Conservation (phyloP, 306 rosid genomes). For the Castanopsis chinensis region DNA sequence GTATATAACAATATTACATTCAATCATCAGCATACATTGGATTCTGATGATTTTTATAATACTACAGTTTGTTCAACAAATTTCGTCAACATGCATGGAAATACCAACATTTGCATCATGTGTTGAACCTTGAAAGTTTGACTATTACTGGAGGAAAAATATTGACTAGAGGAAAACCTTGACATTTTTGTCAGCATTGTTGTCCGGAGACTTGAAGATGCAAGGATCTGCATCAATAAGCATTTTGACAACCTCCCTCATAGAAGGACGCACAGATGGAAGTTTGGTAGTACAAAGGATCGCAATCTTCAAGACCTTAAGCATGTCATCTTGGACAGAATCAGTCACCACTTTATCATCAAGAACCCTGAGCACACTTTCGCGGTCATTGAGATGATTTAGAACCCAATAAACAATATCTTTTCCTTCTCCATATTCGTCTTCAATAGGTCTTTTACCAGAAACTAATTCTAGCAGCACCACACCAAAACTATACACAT, state of each 20-base stretch:
- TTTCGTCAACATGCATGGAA: neutral
- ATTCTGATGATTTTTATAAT: neutral
- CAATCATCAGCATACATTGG: neutral
- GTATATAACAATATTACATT: neutral
- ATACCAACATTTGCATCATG: neutral
- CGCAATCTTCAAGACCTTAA: slow-evolving; percentile 78
- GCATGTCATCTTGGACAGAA: slow-evolving; percentile 48
- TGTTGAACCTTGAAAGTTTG: neutral
- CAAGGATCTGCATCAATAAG: slow-evolving; percentile 68
- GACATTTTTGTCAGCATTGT: slow-evolving; percentile 24
- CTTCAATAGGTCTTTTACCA: slow-evolving; percentile 76
- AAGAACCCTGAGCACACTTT: slow-evolving; percentile 53
- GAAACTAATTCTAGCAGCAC: slow-evolving; percentile 78
- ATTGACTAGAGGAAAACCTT: slow-evolving; percentile 20
- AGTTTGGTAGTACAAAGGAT: slow-evolving; percentile 73
- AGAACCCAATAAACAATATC: slow-evolving; percentile 88
- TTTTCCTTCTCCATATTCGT: slow-evolving; percentile 85
- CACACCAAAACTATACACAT: slow-evolving; percentile 92
- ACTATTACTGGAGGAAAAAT: slow-evolving; percentile 5
- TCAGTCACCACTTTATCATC: slow-evolving; percentile 56
- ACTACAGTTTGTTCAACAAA: neutral
- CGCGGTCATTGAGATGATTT: slow-evolving; percentile 52
- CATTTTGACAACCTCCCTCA: slow-evolving; percentile 92
- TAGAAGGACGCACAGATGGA: slow-evolving; percentile 81
- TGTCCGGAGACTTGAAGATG: slow-evolving; percentile 21